Base-by-base conservation (phyloP, 768 basidiomycete genomes). In the Russula olivacea region DNA sequence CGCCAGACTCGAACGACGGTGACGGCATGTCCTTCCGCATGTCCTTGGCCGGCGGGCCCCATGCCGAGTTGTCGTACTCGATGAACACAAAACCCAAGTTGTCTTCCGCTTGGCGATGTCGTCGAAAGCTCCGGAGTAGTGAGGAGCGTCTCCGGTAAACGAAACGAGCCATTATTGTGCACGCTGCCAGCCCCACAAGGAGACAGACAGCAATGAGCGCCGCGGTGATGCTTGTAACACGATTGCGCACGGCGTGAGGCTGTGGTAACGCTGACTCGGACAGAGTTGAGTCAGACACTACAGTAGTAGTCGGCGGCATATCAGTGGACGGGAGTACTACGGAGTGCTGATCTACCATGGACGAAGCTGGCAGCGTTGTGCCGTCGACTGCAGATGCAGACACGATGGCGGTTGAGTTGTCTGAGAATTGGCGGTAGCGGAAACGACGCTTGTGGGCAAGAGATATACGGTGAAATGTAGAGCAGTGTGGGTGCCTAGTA, bases 61-160 rank as follows among this genome's bases (percentile, higher is more conserved):
- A 55, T 3, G 63, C 59, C 23, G 58, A 55, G 19, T 64, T 58
- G 30, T 64, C 63, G 38, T 64, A 64, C 38, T 59, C 58, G 40
- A 64, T 54, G 23, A 64, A 64, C 10, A 64, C 63, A 45, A 64
- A 64, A 4, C 63, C 58, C 48, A 64, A 25, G 23, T 55, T 41
- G 4, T 55, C 58, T 32, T 64, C 58, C 40, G 40, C 63, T 8
- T 28, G 52, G 23, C 34, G 45, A 15, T 21, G 53, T 30, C 40
- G 40, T 48, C 53, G 45, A n/a, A 41, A 4, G 23, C 32, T 21
- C 10, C 19, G 23, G 19, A 47, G 19, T 23, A 59, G 40, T 14
- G 25, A 57, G 21, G 25, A 11, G 19, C 53, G 58, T 45, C 38
- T 55, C 21, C 53, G 53, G 21, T 55, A 55, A 48, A 23, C 47